A percentile compares a stretch with the other conserved stretches of the same genome.
phyloP scores from a whole-genome alignment of 306 rosid genomes.

The Vigna hirtella region DNA sequence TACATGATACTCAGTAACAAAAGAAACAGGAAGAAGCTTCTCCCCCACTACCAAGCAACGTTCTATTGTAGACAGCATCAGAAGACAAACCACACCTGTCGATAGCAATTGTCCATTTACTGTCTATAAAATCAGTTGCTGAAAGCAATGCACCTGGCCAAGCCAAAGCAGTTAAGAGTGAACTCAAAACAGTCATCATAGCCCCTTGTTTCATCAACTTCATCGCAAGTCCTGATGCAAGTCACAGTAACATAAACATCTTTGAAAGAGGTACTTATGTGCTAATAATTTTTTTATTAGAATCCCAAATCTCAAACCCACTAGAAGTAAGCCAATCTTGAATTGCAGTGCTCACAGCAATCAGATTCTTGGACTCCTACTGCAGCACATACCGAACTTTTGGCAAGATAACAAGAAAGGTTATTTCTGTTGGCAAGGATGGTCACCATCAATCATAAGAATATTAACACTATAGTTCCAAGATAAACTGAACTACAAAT shows the following conservation, averaged over 20 bases:
- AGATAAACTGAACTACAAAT: constrained; percentile 33
- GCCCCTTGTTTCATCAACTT: constrained; percentile 80
- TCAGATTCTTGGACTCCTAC: constrained; percentile 70
- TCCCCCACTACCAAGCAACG: constrained; percentile 3
- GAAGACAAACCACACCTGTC: constrained; percentile 59
- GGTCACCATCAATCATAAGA: constrained; percentile 43
- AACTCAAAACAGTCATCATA: constrained; percentile 72
- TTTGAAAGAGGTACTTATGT: background rate
- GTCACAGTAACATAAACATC: constrained; percentile 37
- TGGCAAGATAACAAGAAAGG: no score
- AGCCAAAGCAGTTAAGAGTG: constrained; percentile 71
- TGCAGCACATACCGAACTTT: constrained; percentile 61
- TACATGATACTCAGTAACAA: constrained; percentile 15
- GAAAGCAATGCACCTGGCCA: constrained; percentile 70
- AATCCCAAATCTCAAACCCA: constrained; percentile 40
- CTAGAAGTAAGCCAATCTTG: constrained; percentile 82
- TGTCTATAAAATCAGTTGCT: constrained; percentile 74
- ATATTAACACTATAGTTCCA: constrained; percentile 29
- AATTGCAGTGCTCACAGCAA: constrained; percentile 74
- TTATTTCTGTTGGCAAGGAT: no score
- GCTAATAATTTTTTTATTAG: constrained; percentile 8
- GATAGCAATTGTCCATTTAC: constrained; percentile 73
- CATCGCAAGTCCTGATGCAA: constrained; percentile 61
- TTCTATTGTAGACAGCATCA: constrained; percentile 31
- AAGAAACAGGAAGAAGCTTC: constrained; percentile 4